These are phyloP conservation scores for Sporothrix pseudoabietina DNA, from an alignment of 2,329 filamentous ascomycete genomes.

Conservation along the genomic window DNA sequence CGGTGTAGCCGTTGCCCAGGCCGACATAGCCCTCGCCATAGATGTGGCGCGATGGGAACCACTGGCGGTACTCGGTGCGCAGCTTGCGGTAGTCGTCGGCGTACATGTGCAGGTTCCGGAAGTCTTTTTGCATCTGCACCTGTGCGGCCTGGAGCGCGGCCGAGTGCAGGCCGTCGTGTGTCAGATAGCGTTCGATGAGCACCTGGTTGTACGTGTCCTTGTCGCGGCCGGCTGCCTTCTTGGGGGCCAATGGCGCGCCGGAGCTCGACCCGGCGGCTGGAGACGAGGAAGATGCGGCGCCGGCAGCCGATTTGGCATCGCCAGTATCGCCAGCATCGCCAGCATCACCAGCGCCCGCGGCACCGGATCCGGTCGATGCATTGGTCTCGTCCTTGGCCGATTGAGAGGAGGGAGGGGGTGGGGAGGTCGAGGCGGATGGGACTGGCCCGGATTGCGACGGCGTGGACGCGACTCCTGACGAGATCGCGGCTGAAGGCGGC, in stretches of 20 bases:
- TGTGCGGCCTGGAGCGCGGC: conserved; percentile 58
- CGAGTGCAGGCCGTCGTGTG: conserved; percentile 57
- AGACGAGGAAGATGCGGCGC: conserved; percentile 25
- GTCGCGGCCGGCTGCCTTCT: conserved; percentile 47
- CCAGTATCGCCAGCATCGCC: background rate
- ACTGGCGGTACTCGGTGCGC: conserved; percentile 56
- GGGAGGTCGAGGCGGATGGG: conserved; percentile 18
- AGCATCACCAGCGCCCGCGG: background rate
- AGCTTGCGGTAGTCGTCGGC: conserved; percentile 69
- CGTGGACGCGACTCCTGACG: conserved; percentile 27
- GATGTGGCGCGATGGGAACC: conserved; percentile 59
- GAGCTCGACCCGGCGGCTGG: conserved; percentile 3
- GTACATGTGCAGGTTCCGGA: conserved; percentile 57
- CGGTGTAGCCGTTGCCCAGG: conserved; percentile 85
- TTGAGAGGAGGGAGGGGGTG: background rate
- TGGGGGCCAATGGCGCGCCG: conserved; percentile 9
- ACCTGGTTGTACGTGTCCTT: conserved; percentile 59
- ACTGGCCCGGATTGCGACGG: conserved; percentile 11
- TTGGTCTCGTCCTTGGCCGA: background rate
- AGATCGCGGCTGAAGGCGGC: conserved; percentile 31
- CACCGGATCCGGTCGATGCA: background rate
- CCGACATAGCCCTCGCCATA: conserved; percentile 81
- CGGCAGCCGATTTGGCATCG: conserved; percentile 2
- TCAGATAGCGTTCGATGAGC: conserved; percentile 57
- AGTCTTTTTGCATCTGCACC: conserved; percentile 53